Conservation (phyloP, 345 rosid species). For the Capsella bursapastoris region DNA sequence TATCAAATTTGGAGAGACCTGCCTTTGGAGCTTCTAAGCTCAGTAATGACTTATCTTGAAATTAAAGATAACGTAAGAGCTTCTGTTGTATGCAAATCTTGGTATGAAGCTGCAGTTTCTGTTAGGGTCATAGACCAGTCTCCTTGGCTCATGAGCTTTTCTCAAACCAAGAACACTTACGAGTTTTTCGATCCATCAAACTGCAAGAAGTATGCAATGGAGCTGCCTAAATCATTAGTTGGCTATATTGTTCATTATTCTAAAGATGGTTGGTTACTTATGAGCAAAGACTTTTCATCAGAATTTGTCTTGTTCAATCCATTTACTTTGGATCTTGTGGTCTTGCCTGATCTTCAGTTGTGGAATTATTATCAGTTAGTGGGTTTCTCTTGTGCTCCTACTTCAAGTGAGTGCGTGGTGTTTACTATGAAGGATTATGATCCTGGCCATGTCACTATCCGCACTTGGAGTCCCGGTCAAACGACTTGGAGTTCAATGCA, state of each 20-base stretch:
- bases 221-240: constrained; percentile 59
- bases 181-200: constrained; percentile 69
- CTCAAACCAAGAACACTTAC: constrained; percentile 52
- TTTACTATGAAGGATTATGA: constrained; percentile 61
- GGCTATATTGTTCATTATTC: constrained; percentile 69
- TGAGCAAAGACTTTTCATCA: constrained; percentile 52
- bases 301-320: constrained; percentile 74
- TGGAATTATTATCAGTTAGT: constrained; percentile 51
- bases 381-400: constrained; percentile 77
- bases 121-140: constrained; percentile 61
- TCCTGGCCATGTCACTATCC: constrained; percentile 65
- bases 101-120: constrained; percentile 61
- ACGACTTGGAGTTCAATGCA: constrained; percentile 56
- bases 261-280: constrained; percentile 76
- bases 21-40: constrained; percentile 52
- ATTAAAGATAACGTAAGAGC: constrained; percentile 62
- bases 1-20: constrained; percentile 32
- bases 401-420: constrained; percentile 57
- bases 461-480: constrained; percentile 61
- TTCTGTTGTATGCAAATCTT: constrained; percentile 68
- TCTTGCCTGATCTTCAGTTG: constrained; percentile 50
- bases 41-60: constrained; percentile 50
- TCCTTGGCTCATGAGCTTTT: constrained; percentile 75
- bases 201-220: constrained; percentile 51
- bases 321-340: constrained; percentile 54